Conservation (phyloP, 73 alveolate genomes). For the Durusdinium trenchii region DNA sequence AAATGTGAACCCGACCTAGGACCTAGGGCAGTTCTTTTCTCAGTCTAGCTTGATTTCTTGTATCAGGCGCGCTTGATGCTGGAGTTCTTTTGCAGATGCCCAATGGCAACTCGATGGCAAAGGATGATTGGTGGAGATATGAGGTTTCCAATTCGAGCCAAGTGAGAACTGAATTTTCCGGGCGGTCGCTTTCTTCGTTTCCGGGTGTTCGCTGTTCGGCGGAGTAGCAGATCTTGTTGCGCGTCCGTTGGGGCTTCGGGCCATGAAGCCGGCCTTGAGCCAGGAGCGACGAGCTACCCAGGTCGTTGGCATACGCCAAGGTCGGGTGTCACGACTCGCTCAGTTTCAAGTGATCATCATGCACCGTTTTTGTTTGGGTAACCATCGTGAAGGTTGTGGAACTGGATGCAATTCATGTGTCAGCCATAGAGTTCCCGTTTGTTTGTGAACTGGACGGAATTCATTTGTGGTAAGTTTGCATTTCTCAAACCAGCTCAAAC, state of each 20-base stretch:
- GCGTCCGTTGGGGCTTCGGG: background rate
- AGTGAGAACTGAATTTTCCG: background rate
- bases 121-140: background rate
- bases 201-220: background rate
- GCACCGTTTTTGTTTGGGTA: no score
- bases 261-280: background rate
- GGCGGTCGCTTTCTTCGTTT: no score
- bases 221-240: background rate
- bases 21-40: no score
- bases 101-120: constrained; percentile 23
- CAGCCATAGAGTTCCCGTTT: background rate
- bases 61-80: constrained; percentile 25
- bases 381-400: no score
- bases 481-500: no score
- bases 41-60: background rate
- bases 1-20: no score
- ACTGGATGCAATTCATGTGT: no score
- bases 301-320: no score
- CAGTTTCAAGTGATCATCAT: no score
- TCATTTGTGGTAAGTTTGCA: background rate
- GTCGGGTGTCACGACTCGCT: no score
- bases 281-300: no score
- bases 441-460: background rate
- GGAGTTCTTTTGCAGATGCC: constrained; percentile 32
- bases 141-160: no score